Percentiles rank a stretch among this genome's conserved stretches.
These are phyloP conservation scores for Ceratocystis lukuohia DNA, from an alignment of 2,329 filamentous ascomycete genomes.

Conservation along the genomic window DNA sequence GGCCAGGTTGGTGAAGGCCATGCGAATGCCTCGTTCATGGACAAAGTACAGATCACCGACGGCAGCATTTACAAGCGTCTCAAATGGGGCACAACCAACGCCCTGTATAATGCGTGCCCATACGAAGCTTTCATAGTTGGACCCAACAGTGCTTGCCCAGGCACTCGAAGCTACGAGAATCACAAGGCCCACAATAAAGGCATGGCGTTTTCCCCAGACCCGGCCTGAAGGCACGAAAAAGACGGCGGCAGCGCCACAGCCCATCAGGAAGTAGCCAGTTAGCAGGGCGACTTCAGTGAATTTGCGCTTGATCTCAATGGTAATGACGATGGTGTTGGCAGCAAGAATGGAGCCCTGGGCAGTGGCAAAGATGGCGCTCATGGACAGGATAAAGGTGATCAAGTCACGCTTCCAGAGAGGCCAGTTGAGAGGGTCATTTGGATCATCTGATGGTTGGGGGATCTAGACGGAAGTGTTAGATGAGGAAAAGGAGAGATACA, in stretches of 20 bases:
- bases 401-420: conserved; percentile 73
- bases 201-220: conserved; percentile 84
- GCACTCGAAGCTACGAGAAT: conserved; percentile 60
- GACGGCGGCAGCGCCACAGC: conserved; percentile 66
- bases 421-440: conserved; percentile 79
- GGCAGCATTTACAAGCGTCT: conserved; percentile 75
- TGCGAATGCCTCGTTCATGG: conserved; percentile 68
- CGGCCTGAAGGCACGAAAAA: conserved; percentile 78
- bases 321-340: conserved; percentile 70
- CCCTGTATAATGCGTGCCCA: conserved; percentile 77
- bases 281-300: conserved; percentile 70
- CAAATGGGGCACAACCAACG: conserved; percentile 74
- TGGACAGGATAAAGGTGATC: conserved; percentile 64
- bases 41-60: conserved; percentile 88
- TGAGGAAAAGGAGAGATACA: background rate
- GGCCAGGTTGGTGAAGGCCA: conserved; percentile 59
- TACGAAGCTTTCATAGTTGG: conserved; percentile 57
- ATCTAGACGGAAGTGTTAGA: conserved; percentile 26
- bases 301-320: conserved; percentile 47
- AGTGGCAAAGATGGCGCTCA: conserved; percentile 70
- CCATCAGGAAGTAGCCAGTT: conserved; percentile 78
- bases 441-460: conserved; percentile 81
- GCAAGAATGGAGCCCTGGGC: conserved; percentile 77
- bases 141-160: conserved; percentile 61
- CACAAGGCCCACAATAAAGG: conserved; percentile 65